phyloP scores from a whole-genome alignment of 495 filamentous ascomycete genomes.

The Penicillium bialowiezense region DNA sequence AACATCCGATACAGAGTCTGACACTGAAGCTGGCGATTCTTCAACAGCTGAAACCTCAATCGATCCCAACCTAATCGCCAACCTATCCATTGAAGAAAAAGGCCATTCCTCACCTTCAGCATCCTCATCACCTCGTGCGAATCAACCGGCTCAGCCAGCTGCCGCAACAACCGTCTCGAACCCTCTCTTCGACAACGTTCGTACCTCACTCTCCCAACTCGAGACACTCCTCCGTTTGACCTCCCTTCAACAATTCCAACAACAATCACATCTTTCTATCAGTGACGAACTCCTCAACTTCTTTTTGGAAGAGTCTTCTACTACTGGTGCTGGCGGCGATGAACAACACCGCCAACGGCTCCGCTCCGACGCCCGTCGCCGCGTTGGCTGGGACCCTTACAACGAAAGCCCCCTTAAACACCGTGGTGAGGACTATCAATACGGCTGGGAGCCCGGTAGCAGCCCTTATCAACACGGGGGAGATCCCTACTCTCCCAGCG shows the following conservation, averaged over 20 bases:
- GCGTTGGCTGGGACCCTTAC: conserved; percentile 91
- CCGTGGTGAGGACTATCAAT: conserved; percentile 60
- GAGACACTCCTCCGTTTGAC: conserved; percentile 92
- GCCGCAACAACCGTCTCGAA: conserved; percentile 39
- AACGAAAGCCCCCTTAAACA: conserved; percentile 67
- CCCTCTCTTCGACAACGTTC: conserved; percentile 52
- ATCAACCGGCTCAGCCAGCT: conserved; percentile 36
- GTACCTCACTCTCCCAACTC: conserved; percentile 85
- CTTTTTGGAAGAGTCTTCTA: conserved; percentile 80
- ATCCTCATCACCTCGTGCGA: conserved; percentile 18
- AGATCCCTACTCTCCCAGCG: conserved; percentile 30
- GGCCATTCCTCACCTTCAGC: conserved; percentile 20
- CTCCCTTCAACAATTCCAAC: conserved; percentile 94
- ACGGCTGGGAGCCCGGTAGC: conserved; percentile 30
- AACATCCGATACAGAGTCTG: conserved; percentile 58
- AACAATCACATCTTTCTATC: conserved; percentile 87
- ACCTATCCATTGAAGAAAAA: conserved; percentile 34
- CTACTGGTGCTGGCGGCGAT: conserved; percentile 69
- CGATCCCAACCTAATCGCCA: conserved; percentile 40
- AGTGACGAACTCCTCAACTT: conserved; percentile 94
- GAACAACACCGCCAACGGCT: conserved; percentile 67
- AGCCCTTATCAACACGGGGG: conserved; percentile 27
- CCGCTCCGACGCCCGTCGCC: conserved; percentile 66
- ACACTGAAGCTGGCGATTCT: conserved; percentile 36
- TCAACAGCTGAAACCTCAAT: conserved; percentile 24